A percentile compares a stretch with the other conserved stretches of the same genome.
phyloP scores from a whole-genome alignment of 2,329 filamentous ascomycete genomes.

The Ophiostoma sp. region DNA sequence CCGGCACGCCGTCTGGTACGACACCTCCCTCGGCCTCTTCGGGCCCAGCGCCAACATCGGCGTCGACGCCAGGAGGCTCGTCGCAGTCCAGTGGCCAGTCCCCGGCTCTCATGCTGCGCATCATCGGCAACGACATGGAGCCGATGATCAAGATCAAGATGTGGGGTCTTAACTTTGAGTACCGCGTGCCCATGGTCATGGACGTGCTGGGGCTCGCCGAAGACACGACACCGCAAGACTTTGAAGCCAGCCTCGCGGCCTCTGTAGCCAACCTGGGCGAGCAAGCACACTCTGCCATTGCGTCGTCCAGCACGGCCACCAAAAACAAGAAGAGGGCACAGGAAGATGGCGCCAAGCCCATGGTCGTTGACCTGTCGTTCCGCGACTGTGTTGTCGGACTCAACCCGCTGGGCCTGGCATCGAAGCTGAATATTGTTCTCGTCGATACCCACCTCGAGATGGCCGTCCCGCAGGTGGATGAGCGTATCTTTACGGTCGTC shows the following conservation, averaged over 20 bases:
- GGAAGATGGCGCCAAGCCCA: constrained; percentile 44
- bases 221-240: constrained; percentile 63
- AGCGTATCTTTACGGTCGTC: constrained; percentile 58
- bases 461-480: constrained; percentile 55
- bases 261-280: constrained; percentile 75
- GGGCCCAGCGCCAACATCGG: constrained; percentile 25
- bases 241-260: constrained; percentile 68
- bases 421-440: constrained; percentile 73
- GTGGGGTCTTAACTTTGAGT: constrained; percentile 80
- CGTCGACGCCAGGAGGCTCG: constrained; percentile 19
- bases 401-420: constrained; percentile 68
- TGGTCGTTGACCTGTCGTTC: constrained; percentile 68
- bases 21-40: constrained; percentile 13
- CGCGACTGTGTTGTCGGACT: constrained; percentile 78
- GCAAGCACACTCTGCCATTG: constrained; percentile 50
- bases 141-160: constrained; percentile 84
- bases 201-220: constrained; percentile 67
- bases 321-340: constrained; percentile 26
- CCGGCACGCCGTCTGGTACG: not conserved
- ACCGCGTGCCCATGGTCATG: constrained; percentile 77
- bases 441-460: constrained; percentile 71
- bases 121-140: constrained; percentile 92
- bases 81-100: not conserved
- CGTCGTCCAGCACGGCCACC: constrained; percentile 24
- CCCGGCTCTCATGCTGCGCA: constrained; percentile 74